Base-by-base conservation (phyloP, 345 rosid species). In the Anastatica hierochuntica region DNA sequence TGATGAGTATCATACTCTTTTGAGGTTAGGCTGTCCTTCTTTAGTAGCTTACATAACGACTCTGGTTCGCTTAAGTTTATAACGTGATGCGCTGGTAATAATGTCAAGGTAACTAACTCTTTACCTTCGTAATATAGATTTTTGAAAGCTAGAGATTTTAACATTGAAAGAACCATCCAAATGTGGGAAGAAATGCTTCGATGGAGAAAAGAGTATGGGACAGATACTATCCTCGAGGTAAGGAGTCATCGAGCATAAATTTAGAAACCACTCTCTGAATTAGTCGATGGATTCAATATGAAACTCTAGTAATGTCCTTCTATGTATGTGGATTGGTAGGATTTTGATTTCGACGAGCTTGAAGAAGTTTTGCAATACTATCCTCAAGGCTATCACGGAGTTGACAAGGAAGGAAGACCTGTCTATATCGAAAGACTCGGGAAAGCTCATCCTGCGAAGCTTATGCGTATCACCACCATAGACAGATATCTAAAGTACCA, bases 171-270 rank as follows among this genome's bases (percentile, higher is more conserved):
- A 72, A 79, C 95, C 27, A 75, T 83, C 73, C 86, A 78, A 51
- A 88, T 88, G 96, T 92, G 98, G 98, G 88, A 76, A 52, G 98
- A 81, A 66, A 92, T 92, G 98, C 94, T 92, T 61, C 59, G 67
- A 42, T 92, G 98, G 98, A 84, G 98, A 75, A 78, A 67, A 72
- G 96, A 85, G 45, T 79, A 78, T 35, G 88, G 81, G 33, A 79
- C 95, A 13, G 95, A 92, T 66, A 79, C 86, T 70, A 84, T 81
- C 41, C 33, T 88, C 52, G 84, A 88, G 90, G 98, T 87, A 69
- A 62, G 21, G 11, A 17, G 26, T 39, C 43, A 20, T 2, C 24
- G n/a, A 13, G 14, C 14, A n/a, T 15, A 34, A 18, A 15, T 2
- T 15, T 20, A 31, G 1, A 49, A 38, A 26, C 16, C 0, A 45